These are phyloP conservation scores for Glarea lozoyensis DNA, from an alignment of 495 filamentous ascomycete species.

Conservation along the genomic window DNA sequence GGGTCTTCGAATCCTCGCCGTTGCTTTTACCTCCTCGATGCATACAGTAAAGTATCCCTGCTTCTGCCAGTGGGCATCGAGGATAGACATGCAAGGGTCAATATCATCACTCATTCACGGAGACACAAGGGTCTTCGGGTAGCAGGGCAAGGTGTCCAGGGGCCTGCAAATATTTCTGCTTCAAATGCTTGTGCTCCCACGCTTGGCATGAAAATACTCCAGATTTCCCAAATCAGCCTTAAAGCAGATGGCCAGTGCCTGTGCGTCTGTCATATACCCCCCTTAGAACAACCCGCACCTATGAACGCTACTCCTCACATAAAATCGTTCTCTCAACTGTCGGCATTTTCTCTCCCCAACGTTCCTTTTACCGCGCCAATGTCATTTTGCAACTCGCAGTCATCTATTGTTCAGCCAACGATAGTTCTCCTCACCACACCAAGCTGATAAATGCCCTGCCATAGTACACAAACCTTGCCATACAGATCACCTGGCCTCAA, in stretches of 20 bases:
- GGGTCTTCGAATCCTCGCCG: background rate
- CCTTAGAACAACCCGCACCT: conserved; percentile 13
- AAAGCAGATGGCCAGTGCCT: conserved; percentile 19
- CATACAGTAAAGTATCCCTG: conserved; percentile 2
- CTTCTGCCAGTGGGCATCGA: conserved; percentile 7
- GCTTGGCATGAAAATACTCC: conserved; percentile 17
- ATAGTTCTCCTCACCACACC: conserved; percentile 6
- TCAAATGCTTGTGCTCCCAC: conserved; percentile 11
- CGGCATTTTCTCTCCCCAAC: conserved; percentile 16
- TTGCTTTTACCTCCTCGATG: background rate
- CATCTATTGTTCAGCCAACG: conserved; percentile 13
- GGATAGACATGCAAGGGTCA: conserved; percentile 4
- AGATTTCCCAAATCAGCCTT: conserved; percentile 25
- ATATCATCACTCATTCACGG: conserved; percentile 7
- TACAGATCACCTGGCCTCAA: conserved; percentile 22
- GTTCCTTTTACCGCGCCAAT: conserved; percentile 20
- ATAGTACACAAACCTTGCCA: conserved; percentile 13
- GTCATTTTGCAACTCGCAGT: conserved; percentile 3
- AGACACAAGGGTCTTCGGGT: conserved; percentile 13
- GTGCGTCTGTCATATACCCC: conserved; percentile 14
- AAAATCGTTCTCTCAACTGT: conserved; percentile 9
- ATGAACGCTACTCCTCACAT: conserved; percentile 9
- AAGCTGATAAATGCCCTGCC: conserved; percentile 19
- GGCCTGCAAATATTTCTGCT: conserved; percentile 7
- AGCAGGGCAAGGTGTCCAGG: conserved; percentile 6